phyloP scores from a whole-genome alignment of 345 rosid species.

The Bretschneidera sinensis region DNA sequence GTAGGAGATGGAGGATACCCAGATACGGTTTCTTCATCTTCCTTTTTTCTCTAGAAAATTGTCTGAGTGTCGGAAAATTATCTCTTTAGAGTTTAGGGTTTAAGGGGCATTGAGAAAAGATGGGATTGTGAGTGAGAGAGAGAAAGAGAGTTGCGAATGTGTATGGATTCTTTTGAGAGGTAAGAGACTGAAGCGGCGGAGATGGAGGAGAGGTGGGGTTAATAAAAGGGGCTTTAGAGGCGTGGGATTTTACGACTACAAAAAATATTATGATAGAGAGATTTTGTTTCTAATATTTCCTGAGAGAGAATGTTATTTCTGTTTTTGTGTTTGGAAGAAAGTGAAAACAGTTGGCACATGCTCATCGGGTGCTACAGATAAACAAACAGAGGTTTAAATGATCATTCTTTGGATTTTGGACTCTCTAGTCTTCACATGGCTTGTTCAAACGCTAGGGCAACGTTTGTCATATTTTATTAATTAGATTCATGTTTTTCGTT shows the following conservation, averaged over 20 bases:
- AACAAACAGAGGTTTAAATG: not conserved
- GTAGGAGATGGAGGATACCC: slow-evolving; percentile 26
- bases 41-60: not conserved
- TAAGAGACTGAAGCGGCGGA: slow-evolving; percentile 24
- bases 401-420: not conserved
- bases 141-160: not conserved
- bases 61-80: slow-evolving; percentile 3
- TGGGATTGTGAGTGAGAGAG: not conserved
- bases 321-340: not conserved
- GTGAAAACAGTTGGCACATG: slow-evolving; percentile 14
- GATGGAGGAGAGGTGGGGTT: slow-evolving; percentile 9
- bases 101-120: slow-evolving; percentile 24
- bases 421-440: too few relatives aligned
- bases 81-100: slow-evolving; percentile 14
- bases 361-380: slow-evolving; percentile 7
- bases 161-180: too few relatives aligned
- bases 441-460: too few relatives aligned
- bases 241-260: not conserved
- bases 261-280: too few relatives aligned
- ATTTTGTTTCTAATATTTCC: too few relatives aligned
- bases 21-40: slow-evolving; percentile 26
- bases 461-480: too few relatives aligned
- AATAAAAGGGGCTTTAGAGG: not conserved
- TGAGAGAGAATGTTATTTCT: not conserved
- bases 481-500: too few relatives aligned